Evolutionary conservation across 306 rosid genomes (phyloP).

Genomic region (Lathyrus aphaca): DNA sequence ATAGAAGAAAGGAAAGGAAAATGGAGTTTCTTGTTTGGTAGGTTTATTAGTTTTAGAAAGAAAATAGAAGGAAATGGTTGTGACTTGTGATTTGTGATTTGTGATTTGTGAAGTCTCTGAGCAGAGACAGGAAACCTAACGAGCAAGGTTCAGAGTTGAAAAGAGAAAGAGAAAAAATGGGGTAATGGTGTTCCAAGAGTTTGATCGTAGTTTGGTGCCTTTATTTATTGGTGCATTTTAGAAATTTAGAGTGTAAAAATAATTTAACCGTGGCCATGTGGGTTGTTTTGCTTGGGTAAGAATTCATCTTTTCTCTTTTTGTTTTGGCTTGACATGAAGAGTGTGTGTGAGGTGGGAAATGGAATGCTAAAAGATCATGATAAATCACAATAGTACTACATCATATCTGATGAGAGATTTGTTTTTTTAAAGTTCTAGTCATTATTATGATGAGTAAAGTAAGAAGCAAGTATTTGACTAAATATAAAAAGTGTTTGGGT

Average conservation of each 20-base stretch:
- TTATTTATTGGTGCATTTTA: conserved; percentile 51
- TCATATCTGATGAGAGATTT: conserved; percentile 41
- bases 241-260: background rate
- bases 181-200: conserved; percentile 32
- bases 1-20: background rate
- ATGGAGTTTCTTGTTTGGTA: background rate
- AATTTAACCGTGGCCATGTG: conserved; percentile 37
- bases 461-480: background rate
- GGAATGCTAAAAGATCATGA: conserved; percentile 34
- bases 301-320: conserved; percentile 12
- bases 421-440: conserved; percentile 29
- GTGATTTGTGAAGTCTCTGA: conserved; percentile 40
- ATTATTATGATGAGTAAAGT: conserved; percentile 33
- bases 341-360: conserved; percentile 43
- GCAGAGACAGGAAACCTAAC: conserved; percentile 44
- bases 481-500: background rate
- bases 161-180: conserved; percentile 17
- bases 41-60: background rate
- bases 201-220: conserved; percentile 45
- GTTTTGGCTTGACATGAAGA: conserved; percentile 26
- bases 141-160: conserved; percentile 41
- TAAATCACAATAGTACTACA: conserved; percentile 5
- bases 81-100: conserved; percentile 10
- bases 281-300: conserved; percentile 23
- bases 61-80: conserved; percentile 37